Conservation (phyloP, 1,284 basidiomycete species). For the Anthracocystis setariae region DNA sequence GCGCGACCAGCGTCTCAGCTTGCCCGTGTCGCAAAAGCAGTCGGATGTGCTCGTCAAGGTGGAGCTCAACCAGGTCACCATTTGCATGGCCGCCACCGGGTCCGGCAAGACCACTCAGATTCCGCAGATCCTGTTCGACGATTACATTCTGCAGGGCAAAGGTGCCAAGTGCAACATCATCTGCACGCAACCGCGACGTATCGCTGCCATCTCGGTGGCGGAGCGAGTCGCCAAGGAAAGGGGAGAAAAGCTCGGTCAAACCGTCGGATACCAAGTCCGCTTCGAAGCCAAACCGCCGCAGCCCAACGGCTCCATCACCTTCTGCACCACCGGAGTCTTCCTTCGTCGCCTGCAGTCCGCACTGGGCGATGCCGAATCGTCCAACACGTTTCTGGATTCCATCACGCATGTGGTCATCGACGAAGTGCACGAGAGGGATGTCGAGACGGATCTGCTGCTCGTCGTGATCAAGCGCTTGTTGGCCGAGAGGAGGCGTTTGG, state of each 20-base stretch:
- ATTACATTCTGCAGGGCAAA: slow-evolving; percentile 79
- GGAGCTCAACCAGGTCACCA: slow-evolving; percentile 82
- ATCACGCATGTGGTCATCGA: slow-evolving; percentile 93
- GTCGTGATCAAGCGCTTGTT: slow-evolving; percentile 89
- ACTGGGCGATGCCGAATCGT: slow-evolving; percentile 69
- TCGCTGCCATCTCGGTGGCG: slow-evolving; percentile 92
- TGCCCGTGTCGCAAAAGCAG: slow-evolving; percentile 74
- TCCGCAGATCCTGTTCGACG: slow-evolving; percentile 89
- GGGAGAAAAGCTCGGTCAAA: slow-evolving; percentile 78
- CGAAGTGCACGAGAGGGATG: slow-evolving; percentile 95
- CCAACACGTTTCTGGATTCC: slow-evolving; percentile 74
- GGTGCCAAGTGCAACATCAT: slow-evolving; percentile 90
- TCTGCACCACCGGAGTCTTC: slow-evolving; percentile 93
- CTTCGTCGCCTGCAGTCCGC: slow-evolving; percentile 86
- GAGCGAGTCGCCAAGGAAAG: slow-evolving; percentile 91
- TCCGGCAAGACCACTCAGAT: slow-evolving; percentile 97
- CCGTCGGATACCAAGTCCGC: slow-evolving; percentile 90
- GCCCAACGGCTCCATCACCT: slow-evolving; percentile 84
- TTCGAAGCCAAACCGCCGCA: slow-evolving; percentile 86
- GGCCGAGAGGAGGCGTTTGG: slow-evolving; percentile 76
- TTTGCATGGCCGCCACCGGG: slow-evolving; percentile 93
- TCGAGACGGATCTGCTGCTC: slow-evolving; percentile 90
- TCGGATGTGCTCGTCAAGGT: slow-evolving; percentile 73
- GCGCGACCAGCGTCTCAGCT: slow-evolving; percentile 75
- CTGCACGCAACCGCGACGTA: slow-evolving; percentile 90